Conservation (phyloP, 108 stramenopile species). For the Discostella stelligeroides region DNA sequence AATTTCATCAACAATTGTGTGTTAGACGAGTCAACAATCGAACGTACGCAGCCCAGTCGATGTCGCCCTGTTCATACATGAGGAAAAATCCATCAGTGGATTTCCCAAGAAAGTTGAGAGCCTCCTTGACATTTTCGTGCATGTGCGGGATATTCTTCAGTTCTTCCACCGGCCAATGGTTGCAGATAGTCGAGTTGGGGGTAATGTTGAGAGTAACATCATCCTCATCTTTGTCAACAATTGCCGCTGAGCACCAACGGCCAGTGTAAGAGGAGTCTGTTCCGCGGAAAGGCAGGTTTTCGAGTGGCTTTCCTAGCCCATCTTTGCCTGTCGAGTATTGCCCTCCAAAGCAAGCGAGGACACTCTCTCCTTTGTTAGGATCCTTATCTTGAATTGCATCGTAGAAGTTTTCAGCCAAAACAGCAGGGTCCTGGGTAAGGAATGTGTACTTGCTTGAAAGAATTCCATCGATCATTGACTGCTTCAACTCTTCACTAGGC, state of each 20-base stretch:
- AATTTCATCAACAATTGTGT: too few species aligned
- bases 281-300: slow-evolving; percentile 54
- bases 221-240: slow-evolving; percentile 42
- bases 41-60: slow-evolving; percentile 58
- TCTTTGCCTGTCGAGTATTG: slow-evolving; percentile 16
- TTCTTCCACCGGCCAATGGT: slow-evolving; percentile 57
- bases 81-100: slow-evolving; percentile 66
- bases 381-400: slow-evolving; percentile 38
- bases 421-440: slow-evolving; percentile 43
- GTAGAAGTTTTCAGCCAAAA: slow-evolving; percentile 53
- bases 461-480: slow-evolving; percentile 47
- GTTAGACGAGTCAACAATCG: neutral
- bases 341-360: slow-evolving; percentile 59
- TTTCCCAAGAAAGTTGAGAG: slow-evolving; percentile 60
- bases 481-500: slow-evolving; percentile 36
- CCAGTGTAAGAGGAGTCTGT: slow-evolving; percentile 47
- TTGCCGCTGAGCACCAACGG: slow-evolving; percentile 48
- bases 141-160: slow-evolving; percentile 53
- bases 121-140: slow-evolving; percentile 48
- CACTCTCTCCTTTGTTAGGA: slow-evolving; percentile 56
- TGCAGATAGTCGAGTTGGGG: slow-evolving; percentile 37
- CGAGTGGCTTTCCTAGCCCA: slow-evolving; percentile 18
- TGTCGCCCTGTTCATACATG: slow-evolving; percentile 72
- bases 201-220: slow-evolving; percentile 28
- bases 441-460: slow-evolving; percentile 49